phyloP scores from a whole-genome alignment of 139 green algal genomes.

The Chlamydomonas incerta region DNA sequence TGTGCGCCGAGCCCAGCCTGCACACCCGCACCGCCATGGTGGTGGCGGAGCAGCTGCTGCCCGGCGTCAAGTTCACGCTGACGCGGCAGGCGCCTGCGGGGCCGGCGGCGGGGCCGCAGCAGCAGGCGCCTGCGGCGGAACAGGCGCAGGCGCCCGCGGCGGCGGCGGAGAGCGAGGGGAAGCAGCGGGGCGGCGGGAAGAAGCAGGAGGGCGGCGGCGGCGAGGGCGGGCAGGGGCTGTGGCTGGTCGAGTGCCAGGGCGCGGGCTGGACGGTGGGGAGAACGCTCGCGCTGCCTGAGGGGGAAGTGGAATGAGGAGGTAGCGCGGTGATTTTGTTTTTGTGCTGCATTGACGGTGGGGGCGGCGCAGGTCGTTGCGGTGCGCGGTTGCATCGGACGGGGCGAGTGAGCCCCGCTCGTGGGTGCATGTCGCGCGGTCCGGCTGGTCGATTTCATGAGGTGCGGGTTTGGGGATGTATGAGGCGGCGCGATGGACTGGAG shows the following conservation, averaged over 20 bases:
- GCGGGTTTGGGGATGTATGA: too few relatives aligned
- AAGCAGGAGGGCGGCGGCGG: background rate
- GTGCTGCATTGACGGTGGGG: too few relatives aligned
- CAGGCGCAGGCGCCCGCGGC: background rate
- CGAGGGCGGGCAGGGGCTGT: background rate
- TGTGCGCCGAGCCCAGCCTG: slow-evolving; percentile 72
- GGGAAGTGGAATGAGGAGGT: too few relatives aligned
- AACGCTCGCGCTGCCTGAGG: too few relatives aligned
- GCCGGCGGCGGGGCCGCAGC: background rate
- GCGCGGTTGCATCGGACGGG: too few relatives aligned
- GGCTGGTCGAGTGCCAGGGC: slow-evolving; percentile 43
- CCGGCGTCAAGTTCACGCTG: slow-evolving; percentile 53
- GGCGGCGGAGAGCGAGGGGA: background rate
- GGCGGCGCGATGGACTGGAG: too few relatives aligned
- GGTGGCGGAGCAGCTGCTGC: slow-evolving; percentile 73
- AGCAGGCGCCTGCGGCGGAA: background rate
- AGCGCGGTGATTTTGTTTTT: too few relatives aligned
- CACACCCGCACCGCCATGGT: slow-evolving; percentile 87
- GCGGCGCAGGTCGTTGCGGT: too few relatives aligned
- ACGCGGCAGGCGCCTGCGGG: background rate
- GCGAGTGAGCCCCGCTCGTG: too few relatives aligned
- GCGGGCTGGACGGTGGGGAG: slow-evolving; percentile 18
- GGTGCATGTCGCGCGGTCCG: too few relatives aligned
- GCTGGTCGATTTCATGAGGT: too few relatives aligned
- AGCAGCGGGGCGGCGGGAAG: background rate